Evolutionary conservation across 352 stramenopile genomes (phyloP), one percentile per base, ranked within the genome.

Genomic region (Aphanomyces euteiches): DNA sequence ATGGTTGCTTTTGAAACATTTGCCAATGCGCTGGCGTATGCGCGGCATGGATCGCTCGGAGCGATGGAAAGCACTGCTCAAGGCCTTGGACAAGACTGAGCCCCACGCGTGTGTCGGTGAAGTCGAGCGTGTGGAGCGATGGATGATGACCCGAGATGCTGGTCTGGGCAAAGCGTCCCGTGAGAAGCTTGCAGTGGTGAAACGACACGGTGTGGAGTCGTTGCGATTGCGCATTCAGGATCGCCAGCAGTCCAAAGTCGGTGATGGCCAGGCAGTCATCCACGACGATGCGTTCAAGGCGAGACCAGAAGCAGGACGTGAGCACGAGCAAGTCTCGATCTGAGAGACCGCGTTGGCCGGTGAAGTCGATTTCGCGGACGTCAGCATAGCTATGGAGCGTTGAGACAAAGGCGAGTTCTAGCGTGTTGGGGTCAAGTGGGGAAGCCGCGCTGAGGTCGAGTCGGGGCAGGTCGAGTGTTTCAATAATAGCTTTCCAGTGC

Each of bases 181-280:
- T 87, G 56, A 95, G 77, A 40, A 82, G 73, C 72, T 93, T 93
- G 82, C 87, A 93, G 72, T 90, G 80, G 17, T 82, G 84, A 70
- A 91, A 80, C 5, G 85, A 92, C 38, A 95, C 75, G 12, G 74
- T 79, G 6, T 73, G 64, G 7, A 95, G 76, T 40, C 79, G 78
- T 61, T 90, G 77, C 5, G 87, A 95, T 54, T 91, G 87, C 15
- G 87, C 87, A 50, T 95, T 95, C 47, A 95, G 82, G 41, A 95
- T 78, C 7, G 85, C 87, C 28, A 92, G 77, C 21, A 95, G 56
- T 0, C 82, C 85, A 67, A 93, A 89, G 71, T 95, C 87, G 10
- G 87, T 90, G 28, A 95, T 72, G 54, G 85, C 80, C n/a, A 87
- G 73, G 72, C 87, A 95, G 66, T 92, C 84, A 64, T 93, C 74